A percentile compares a stretch with the other conserved stretches of the same genome.
These are phyloP conservation scores for Phytophthora ramorum DNA, from an alignment of 352 stramenopile species.

Conservation along the genomic window DNA sequence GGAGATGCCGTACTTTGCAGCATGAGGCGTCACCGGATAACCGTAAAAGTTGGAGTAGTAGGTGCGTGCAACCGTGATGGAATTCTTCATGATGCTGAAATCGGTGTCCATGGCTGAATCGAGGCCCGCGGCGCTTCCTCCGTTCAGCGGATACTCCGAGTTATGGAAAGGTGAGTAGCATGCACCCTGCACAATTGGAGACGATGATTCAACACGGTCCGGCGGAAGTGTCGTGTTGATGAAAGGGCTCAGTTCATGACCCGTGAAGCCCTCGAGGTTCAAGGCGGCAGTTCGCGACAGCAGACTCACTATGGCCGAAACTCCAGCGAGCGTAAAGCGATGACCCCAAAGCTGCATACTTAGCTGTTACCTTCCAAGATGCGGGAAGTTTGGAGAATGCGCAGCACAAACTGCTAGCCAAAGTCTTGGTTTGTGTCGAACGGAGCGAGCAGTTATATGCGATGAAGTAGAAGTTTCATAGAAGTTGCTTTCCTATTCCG, in stretches of 20 bases:
- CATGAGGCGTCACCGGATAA: conserved; percentile 46
- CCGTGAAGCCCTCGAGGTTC: conserved; percentile 28
- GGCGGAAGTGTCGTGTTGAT: conserved; percentile 8
- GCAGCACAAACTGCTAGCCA: background rate
- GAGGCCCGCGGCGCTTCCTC: conserved; percentile 39
- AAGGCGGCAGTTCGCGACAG: conserved; percentile 19
- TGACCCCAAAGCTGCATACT: conserved; percentile 29
- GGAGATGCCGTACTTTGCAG: conserved; percentile 53
- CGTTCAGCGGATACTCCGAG: conserved; percentile 65
- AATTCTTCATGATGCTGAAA: conserved; percentile 75
- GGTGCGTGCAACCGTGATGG: conserved; percentile 65
- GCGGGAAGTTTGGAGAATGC: conserved; percentile 20
- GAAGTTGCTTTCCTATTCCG: conserved; percentile 33
- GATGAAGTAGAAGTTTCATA: conserved; percentile 31
- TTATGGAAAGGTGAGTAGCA: conserved; percentile 88
- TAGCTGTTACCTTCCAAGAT: background rate
- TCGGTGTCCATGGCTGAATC: conserved; percentile 64
- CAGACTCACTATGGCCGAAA: conserved; percentile 9
- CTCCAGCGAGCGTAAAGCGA: conserved; percentile 5
- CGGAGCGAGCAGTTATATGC: conserved; percentile 24
- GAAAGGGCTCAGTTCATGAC: conserved; percentile 26
- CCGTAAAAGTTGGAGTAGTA: conserved; percentile 84
- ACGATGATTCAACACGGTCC: conserved; percentile 9
- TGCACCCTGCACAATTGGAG: conserved; percentile 42
- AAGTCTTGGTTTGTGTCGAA: background rate